Evolutionary conservation across 225 moss, liverwort and hornwort genomes (phyloP).

Genomic region (Physcomitrium patens): DNA sequence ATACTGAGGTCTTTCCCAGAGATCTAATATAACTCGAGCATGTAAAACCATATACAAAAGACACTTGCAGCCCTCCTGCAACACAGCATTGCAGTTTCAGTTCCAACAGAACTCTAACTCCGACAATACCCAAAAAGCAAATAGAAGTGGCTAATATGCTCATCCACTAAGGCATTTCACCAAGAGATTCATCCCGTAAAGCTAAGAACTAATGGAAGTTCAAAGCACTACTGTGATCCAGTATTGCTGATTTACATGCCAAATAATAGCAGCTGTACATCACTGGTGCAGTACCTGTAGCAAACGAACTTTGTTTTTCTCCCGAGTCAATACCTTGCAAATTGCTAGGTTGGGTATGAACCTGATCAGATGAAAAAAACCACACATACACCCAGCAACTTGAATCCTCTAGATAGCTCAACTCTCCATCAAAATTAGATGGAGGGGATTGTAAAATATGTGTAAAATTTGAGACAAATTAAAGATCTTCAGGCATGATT

Average conservation of each 20-base stretch:
- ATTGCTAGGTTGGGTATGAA: constrained; percentile 85
- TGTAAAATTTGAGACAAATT: background rate
- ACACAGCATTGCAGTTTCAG: constrained; percentile 15
- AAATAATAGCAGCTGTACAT: background rate
- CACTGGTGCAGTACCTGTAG: constrained; percentile 61
- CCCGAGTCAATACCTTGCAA: constrained; percentile 85
- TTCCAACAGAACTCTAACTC: constrained; percentile 17
- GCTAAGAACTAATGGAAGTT: constrained; percentile 3
- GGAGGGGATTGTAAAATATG: background rate
- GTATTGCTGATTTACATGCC: constrained; percentile 9
- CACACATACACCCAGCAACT: constrained; percentile 20
- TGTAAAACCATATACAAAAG: constrained; percentile 94
- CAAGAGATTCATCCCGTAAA: constrained; percentile 15
- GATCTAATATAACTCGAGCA: constrained; percentile 82
- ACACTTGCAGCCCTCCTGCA: constrained; percentile 97
- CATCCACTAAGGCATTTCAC: constrained; percentile 10
- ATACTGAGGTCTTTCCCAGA: constrained; percentile 84
- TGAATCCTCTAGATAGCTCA: constrained; percentile 6
- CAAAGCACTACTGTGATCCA: background rate
- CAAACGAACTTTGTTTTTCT: constrained; percentile 73
- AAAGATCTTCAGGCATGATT: background rate
- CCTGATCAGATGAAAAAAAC: constrained; percentile 49
- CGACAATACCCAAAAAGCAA: constrained; percentile 12
- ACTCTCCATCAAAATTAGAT: constrained; percentile 15
- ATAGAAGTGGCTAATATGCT: constrained; percentile 13